phyloP scores from a whole-genome alignment of 352 stramenopile species.

The Globisporangium paroecandrum region DNA sequence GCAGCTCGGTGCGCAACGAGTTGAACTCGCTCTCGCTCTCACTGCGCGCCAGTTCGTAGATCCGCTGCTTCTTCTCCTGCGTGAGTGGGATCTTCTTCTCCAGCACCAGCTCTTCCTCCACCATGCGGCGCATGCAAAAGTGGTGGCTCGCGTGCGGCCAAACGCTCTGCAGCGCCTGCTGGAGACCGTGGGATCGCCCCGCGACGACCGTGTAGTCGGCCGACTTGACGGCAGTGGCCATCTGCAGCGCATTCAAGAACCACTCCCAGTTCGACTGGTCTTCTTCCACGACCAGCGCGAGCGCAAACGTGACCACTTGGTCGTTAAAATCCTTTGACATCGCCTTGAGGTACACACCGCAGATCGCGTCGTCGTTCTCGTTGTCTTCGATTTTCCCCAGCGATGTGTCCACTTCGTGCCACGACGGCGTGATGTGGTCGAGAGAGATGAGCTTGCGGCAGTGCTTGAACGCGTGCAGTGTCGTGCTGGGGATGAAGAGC shows the following conservation, averaged over 20 bases:
- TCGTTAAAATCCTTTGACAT: conserved; percentile 77
- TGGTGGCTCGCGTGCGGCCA: conserved; percentile 64
- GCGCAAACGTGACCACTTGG: conserved; percentile 54
- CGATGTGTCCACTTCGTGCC: conserved; percentile 32
- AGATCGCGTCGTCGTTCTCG: conserved; percentile 70
- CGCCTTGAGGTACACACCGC: conserved; percentile 69
- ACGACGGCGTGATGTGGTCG: conserved; percentile 46
- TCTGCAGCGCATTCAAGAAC: conserved; percentile 58
- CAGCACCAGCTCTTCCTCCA: conserved; percentile 65
- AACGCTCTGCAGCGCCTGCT: conserved; percentile 43
- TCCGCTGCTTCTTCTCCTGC: conserved; percentile 57
- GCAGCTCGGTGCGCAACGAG: conserved; percentile 44
- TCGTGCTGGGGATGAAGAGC: conserved; percentile 55
- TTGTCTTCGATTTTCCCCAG: conserved; percentile 44
- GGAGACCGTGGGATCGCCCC: conserved; percentile 47
- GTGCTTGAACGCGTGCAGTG: conserved; percentile 46
- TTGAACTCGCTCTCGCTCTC: conserved; percentile 74
- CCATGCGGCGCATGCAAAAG: conserved; percentile 67
- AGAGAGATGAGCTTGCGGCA: conserved; percentile 64
- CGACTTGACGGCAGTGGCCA: conserved; percentile 37
- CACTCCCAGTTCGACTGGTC: conserved; percentile 72
- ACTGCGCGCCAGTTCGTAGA: conserved; percentile 66
- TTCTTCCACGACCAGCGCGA: conserved; percentile 65
- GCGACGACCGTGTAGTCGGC: conserved; percentile 71
- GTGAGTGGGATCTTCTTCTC: conserved; percentile 61